Evolutionary conservation across 176 grass and related monocot genomes (phyloP), one percentile per base, ranked within the genome.

Genomic region (Carex pumila): DNA sequence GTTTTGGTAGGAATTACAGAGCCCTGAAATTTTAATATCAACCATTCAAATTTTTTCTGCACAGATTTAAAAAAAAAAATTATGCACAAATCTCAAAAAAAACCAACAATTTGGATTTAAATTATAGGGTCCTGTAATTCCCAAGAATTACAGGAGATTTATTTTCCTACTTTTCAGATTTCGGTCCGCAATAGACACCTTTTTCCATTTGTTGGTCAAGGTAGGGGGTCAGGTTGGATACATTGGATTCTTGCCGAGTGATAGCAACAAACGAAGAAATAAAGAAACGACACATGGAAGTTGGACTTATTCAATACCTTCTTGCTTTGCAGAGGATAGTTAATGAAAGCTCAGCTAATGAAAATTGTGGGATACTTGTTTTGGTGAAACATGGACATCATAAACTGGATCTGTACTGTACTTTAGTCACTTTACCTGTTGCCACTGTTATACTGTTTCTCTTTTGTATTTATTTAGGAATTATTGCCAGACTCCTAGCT

Each of bases 191-290:
- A 25, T 25, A 25, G 25, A 25, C 25, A 25, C 25, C 15, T 11
- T 36, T 68, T 86, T 67, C 39, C 39, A 6, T 8, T 47, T 47
- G 13, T 50, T 68, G 71, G 41, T 66, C 74, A 79, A 82, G 85
- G 63, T 81, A 49, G 85, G 63, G 9, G 8, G 79, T 87, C 85
- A 70, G 47, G 30, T 21, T 47, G 14, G 29, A 13, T 81, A 57
- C 79, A 87, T 87, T 83, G 85, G 85, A 87, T 87, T 82, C 39
- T 56, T 80, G 70, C 32, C 83, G 63, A 62, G 43, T 82, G 60
- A 65, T 63, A 65, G 31, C 47, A 80, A 80, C 53, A 80, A 59
- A 80, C 2, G 75, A 31, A 32, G 13, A n/a, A 56, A 79, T 80
- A 9, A 32, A 80, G 52, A 59, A 8, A 18, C 5, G 25, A 10